phyloP scores from a whole-genome alignment of 225 moss, liverwort and hornwort genomes.

The Asterella californica region DNA sequence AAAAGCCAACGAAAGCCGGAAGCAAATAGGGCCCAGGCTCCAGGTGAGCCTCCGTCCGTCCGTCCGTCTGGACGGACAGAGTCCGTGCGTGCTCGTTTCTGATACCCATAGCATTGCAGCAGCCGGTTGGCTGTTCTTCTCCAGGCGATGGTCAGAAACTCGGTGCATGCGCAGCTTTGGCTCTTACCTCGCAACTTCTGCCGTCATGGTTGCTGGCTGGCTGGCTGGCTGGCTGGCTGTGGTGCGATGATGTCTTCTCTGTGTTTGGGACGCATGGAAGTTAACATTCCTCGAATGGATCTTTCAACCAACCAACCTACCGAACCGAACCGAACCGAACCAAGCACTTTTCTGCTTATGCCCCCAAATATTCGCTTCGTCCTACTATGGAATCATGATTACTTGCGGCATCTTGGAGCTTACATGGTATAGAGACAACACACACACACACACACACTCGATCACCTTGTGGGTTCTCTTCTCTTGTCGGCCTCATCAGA shows the following conservation, averaged over 20 bases:
- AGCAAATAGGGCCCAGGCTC: no score
- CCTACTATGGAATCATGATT: conserved; percentile 14
- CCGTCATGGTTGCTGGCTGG: conserved; percentile 9
- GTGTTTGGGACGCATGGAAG: conserved; percentile 1
- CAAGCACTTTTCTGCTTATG: neutral
- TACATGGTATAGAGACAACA: conserved; percentile 7
- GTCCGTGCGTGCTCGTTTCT: no score
- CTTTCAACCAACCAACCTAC: no score
- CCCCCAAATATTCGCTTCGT: conserved; percentile 19
- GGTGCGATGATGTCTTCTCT: no score
- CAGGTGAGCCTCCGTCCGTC: neutral
- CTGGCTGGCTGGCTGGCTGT: no score
- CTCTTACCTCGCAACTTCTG: conserved; percentile 23
- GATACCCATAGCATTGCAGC: no score
- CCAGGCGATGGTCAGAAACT: conserved; percentile 5
- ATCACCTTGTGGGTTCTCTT: neutral
- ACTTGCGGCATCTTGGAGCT: conserved; percentile 8
- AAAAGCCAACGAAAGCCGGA: no score
- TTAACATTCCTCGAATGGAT: conserved; percentile 11
- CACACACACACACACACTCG: no score
- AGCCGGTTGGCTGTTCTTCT: conserved; percentile 1
- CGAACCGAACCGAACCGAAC: no score
- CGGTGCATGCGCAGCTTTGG: conserved; percentile 1
- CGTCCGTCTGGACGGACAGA: no score
- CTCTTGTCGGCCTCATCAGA: conserved; percentile 1